These are phyloP conservation scores for Penicillium paradoxum DNA, from an alignment of 495 filamentous ascomycete species.

Conservation along the genomic window DNA sequence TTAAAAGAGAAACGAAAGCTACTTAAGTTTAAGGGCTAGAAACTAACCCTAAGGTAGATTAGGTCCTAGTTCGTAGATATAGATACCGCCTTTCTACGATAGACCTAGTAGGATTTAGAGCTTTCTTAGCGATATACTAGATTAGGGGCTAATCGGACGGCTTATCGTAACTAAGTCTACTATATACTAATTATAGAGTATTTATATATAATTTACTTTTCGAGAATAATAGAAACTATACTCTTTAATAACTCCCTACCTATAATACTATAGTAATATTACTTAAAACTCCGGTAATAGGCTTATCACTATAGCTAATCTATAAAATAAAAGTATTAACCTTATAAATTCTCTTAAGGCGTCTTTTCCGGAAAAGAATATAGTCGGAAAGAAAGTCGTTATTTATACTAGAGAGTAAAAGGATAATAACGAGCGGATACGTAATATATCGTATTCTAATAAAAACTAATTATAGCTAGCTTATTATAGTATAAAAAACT, in stretches of 20 bases:
- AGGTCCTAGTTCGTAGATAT: constrained; percentile 5
- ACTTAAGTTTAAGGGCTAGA: background rate
- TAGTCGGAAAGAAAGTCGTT: background rate
- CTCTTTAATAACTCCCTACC: background rate
- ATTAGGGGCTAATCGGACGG: constrained; percentile 7
- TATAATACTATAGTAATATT: background rate
- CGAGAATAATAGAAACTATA: background rate
- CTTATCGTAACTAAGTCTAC: background rate
- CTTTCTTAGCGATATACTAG: constrained; percentile 11
- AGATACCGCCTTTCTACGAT: constrained; percentile 7
- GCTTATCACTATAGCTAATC: background rate
- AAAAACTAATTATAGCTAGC: background rate
- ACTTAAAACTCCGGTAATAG: background rate
- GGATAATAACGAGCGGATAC: background rate
- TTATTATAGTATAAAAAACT: background rate
- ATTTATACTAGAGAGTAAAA: background rate
- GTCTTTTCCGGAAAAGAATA: background rate
- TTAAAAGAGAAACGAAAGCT: constrained; percentile 1
- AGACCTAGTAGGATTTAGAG: constrained; percentile 8
- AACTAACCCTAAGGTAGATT: constrained; percentile 2
- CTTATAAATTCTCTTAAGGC: background rate
- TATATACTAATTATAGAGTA: background rate
- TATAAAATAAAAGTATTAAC: background rate
- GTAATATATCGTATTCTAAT: background rate
- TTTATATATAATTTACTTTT: too few relatives aligned